Base-by-base conservation (phyloP, 2,329 filamentous ascomycete genomes). In the Lachnellula occidentalis region DNA sequence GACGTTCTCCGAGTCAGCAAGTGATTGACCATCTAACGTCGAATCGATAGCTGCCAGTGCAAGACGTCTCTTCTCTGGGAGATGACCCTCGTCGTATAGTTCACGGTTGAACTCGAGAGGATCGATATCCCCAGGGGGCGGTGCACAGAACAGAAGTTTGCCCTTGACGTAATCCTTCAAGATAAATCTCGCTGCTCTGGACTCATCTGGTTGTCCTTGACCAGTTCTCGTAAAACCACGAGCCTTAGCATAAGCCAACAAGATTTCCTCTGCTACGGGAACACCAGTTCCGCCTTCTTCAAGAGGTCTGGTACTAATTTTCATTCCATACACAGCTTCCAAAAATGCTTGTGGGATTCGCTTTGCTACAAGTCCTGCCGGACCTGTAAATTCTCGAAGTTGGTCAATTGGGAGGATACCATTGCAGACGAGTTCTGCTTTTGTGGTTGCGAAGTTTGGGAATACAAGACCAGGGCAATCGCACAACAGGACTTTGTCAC, bases 401-500 rank as follows among this genome's bases (percentile, higher is more conserved):
- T 99, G 94, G 70, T 99, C 94, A 65, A 99, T 99, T 11, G 94
- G 94, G 34, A 99, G 78, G 19, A 99, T 84, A 69, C 94, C 94
- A 68, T 92, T 95, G 72, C 91, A 94, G 9, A 99, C 94, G 19
- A 99, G 82, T 67, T 99, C 94, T 39, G 90, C 94, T 73, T 97
- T 97, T 46, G 92, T 97, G 45, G 86, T 92, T 54, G 94, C 92
- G 65, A 97, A 99, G 74, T 97, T 97, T 65, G 94, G 92, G 71
- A 99, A 97, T 1, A 99, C 95, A 19, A 99, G 85, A 86, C 94
- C 94, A 9, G 94, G 94, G 69, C 94, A 99, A 84, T 99, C 94
- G 73, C 94, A 97, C 6, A 99, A 82, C 46, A 97, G 81, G 59
- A 99, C 90, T 56, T 85, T 83, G 1, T 94, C 88, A 56, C 88